Evolutionary conservation across 2,329 filamentous ascomycete species (phyloP), one percentile per base, ranked within the genome.

Genomic region (Arthrobotrys musiformis): DNA sequence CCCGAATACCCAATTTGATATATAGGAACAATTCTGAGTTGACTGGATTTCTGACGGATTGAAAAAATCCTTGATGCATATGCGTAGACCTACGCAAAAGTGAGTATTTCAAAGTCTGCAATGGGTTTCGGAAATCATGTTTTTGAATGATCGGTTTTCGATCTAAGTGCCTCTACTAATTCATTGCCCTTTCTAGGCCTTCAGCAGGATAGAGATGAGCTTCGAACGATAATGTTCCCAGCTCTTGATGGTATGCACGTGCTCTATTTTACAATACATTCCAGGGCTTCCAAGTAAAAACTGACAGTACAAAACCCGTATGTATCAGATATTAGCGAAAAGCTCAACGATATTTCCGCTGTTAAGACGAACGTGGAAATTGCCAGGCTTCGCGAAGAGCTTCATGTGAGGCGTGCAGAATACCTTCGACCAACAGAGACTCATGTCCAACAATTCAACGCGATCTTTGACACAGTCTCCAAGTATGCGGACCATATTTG

Each of bases 61-160:
- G 6, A 15, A 17, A 2, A 42, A 19, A 2, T 19, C 9, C 33
- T 4, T 4, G 15, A 33, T 22, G 6, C 35, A 37, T 7, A 3
- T n/a, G n/a, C n/a, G 61, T 56, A 77, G 73, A 77, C 33, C 40
- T 77, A 22, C 66, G 73, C 6, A 66, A 77, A 46, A 62, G 73
- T 77, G 46, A 62, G 35, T 4, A 37, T 13, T 5, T 56, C n/a
- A n/a, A n/a, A n/a, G n/a, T n/a, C n/a, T n/a, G n/a, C n/a, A n/a
- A n/a, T n/a, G n/a, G n/a, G n/a, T n/a, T n/a, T n/a, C n/a, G n/a
- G n/a, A n/a, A n/a, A n/a, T n/a, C n/a, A n/a, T n/a, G n/a, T n/a
- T n/a, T n/a, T n/a, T n/a, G n/a, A n/a, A n/a, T n/a, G n/a, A n/a
- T n/a, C n/a, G n/a, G n/a, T n/a, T n/a, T n/a, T n/a, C n/a, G n/a